These are phyloP conservation scores for Helotiales sp. DNA, from an alignment of 2,329 filamentous ascomycete species.

Conservation along the genomic window DNA sequence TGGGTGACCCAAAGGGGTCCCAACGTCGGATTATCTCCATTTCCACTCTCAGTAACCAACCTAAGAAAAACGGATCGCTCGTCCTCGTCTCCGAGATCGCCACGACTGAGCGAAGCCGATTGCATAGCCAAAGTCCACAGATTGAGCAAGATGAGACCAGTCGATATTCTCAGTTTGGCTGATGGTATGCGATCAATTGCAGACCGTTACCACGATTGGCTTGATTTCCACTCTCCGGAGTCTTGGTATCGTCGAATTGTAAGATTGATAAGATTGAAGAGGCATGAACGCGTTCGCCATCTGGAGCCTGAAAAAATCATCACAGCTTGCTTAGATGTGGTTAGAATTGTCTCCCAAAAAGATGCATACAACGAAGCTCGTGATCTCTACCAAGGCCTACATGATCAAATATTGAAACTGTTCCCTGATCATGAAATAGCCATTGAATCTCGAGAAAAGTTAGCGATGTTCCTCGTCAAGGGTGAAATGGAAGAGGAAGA, in stretches of 20 bases:
- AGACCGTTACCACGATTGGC: background rate
- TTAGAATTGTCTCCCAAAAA: background rate
- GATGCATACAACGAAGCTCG: slow-evolving; percentile 2
- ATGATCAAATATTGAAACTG: background rate
- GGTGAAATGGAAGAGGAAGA: background rate
- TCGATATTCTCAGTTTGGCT: background rate
- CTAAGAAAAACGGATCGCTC: too few species aligned
- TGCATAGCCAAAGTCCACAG: background rate
- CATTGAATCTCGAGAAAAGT: background rate
- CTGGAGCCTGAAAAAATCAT: slow-evolving; percentile 3
- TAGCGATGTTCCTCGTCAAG: background rate
- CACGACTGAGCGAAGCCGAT: background rate
- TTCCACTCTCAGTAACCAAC: background rate
- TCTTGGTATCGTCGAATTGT: slow-evolving; percentile 20
- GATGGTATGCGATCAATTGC: slow-evolving; percentile 10
- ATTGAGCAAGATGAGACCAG: background rate
- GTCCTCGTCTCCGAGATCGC: background rate
- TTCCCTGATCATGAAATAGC: background rate
- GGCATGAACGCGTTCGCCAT: background rate
- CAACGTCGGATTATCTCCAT: background rate
- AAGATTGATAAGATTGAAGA: slow-evolving; percentile 10
- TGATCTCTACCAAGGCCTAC: slow-evolving; percentile 6
- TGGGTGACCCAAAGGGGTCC: background rate
- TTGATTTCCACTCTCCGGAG: background rate
- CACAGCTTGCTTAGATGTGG: background rate